These are phyloP conservation scores for Suillus sp. DNA, from an alignment of 768 basidiomycete species.

Conservation along the genomic window DNA sequence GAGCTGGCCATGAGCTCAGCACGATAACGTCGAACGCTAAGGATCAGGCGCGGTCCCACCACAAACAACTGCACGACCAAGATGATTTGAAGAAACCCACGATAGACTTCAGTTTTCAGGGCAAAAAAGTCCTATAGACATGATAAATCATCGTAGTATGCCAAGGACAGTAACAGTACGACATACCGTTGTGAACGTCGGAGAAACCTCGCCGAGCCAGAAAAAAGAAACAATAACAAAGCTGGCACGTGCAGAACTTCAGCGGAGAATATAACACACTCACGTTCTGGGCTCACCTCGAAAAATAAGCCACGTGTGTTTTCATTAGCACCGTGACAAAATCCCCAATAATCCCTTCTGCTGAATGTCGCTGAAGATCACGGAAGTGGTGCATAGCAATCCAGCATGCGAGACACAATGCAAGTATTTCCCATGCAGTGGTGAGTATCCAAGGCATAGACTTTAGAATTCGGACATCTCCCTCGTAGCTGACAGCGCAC, in stretches of 20 bases:
- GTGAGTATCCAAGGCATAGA: not conserved
- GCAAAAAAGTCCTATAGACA: not conserved
- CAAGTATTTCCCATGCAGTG: not conserved
- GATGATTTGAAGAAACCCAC: slow-evolving; percentile 1
- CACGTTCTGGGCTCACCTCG: not conserved
- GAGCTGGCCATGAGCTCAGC: not conserved
- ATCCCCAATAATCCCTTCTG: slow-evolving; percentile 1
- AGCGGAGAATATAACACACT: not conserved
- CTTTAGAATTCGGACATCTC: not conserved
- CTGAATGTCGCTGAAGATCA: not conserved
- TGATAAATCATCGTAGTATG: not conserved
- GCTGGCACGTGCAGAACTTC: not conserved
- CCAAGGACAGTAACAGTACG: not conserved
- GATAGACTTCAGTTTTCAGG: not conserved
- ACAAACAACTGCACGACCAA: not conserved
- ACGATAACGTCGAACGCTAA: not conserved
- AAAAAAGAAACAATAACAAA: not conserved
- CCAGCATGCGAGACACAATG: not conserved
- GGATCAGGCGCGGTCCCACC: not conserved
- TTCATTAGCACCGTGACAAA: not conserved
- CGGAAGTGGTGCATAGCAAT: not conserved
- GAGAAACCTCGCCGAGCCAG: not conserved
- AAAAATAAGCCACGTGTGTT: not conserved
- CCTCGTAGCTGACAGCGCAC: not conserved
- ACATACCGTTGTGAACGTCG: not conserved